Percentiles rank a stretch among this genome's conserved stretches.
Conservation (phyloP, 148 eudicot species). For the Camellia lanceoleosa region DNA sequence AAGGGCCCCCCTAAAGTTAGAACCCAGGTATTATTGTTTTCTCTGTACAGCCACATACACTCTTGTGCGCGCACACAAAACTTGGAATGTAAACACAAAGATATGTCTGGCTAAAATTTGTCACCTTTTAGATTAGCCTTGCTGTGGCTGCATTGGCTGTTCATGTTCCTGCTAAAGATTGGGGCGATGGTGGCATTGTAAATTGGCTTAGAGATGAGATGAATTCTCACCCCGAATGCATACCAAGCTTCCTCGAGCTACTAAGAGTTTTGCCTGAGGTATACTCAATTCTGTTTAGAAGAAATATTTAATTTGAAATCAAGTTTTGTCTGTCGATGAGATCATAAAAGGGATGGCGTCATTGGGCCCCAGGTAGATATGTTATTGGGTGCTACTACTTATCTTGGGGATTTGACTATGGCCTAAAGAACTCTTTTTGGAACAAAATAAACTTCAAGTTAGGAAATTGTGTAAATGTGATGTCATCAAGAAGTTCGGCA, state of each 20-base stretch:
- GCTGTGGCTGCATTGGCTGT: conserved; percentile 99
- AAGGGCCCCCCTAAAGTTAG: conserved; percentile 93
- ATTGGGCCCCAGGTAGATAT: background rate
- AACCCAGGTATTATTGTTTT: conserved; percentile 71
- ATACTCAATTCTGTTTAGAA: conserved; percentile 12
- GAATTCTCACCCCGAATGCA: conserved; percentile 75
- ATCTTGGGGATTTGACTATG: conserved; percentile 1
- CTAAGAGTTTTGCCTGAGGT: conserved; percentile 98
- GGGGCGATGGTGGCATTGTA: conserved; percentile 95
- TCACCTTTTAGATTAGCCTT: conserved; percentile 77
- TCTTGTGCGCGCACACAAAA: background rate
- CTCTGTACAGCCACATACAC: background rate
- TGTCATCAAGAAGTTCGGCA: background rate
- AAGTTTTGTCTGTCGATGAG: background rate
- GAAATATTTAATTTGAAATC: background rate
- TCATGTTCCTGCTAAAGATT: conserved; percentile 90
- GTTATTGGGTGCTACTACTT: background rate
- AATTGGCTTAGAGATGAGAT: conserved; percentile 87
- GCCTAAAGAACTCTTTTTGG: background rate
- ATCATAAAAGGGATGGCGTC: background rate
- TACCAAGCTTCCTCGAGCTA: conserved; percentile 90
- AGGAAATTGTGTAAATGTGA: background rate
- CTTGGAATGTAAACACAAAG: conserved; percentile 6
- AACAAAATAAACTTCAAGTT: background rate
- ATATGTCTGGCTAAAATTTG: conserved; percentile 12